Evolutionary conservation across 2,329 filamentous ascomycete genomes (phyloP), one percentile per base, ranked within the genome.

Genomic region (Trichoderma polysporum): DNA sequence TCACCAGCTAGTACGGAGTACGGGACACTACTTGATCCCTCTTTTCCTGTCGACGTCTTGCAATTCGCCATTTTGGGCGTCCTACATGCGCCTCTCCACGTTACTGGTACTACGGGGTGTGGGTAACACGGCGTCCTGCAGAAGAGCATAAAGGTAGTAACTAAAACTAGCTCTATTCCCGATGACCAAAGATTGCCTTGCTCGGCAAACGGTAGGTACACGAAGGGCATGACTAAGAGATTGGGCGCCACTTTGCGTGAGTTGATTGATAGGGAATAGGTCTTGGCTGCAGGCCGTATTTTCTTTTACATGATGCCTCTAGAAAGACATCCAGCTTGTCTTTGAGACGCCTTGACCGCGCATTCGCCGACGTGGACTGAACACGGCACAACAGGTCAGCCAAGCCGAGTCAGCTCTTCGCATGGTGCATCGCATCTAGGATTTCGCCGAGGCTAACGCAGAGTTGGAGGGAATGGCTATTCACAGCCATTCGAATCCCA

Each of bases 361-460:
- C 27, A 39, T 63, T 33, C 29, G 35, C 47, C 60, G 9, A 54
- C 19, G 60, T 35, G 50, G 60, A 56, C 12, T 47, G 35, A 35
- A 56, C 50, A 63, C 60, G 50, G 47, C 50, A 63, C 37, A 37
- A 10, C 15, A 25, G 35, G 39, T 25, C 35, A 63, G 35, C 49
- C 35, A 45, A 47, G 50, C 27, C 60, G 60, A 63, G 60, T 63
- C 60, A 63, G 60, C 60, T 35, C 37, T 19, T 63, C 27, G 60
- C 60, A 63, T 63, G 15, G 50, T 15, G 37, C 60, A 63, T 54
- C 35, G 37, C 37, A n/a, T 63, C 27, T 33, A 29, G 49, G 13
- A 4, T 58, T 19, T 56, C 49, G 49, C 29, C 60, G 37, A 56
- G n/a, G 49, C 50, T 47, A 54, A 4, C 19, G 35, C 37, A 54